A percentile compares a stretch with the other conserved stretches of the same genome.
Evolutionary conservation across 441 rosid species (phyloP).

Genomic region (Croton laevigatus): DNA sequence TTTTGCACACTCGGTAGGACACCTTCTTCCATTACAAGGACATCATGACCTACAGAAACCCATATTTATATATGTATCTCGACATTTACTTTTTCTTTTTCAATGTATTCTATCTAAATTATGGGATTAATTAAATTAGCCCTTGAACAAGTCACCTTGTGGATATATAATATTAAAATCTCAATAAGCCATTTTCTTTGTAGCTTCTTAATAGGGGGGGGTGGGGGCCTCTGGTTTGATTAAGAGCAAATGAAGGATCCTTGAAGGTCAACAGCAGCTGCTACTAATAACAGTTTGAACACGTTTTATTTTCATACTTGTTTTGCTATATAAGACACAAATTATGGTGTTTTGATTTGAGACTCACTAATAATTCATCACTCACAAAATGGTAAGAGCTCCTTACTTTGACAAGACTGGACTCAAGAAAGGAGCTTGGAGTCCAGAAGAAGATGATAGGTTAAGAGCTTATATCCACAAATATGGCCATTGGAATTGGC

Average conservation of each 20-base stretch:
- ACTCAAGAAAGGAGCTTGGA: conserved; percentile 46
- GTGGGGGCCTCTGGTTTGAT: not conserved
- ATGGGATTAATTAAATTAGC: no score
- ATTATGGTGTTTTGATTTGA: not conserved
- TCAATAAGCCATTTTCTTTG: not conserved
- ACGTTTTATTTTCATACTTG: not conserved
- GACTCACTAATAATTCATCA: not conserved
- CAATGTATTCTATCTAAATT: no score
- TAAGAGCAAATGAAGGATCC: not conserved
- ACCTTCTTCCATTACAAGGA: no score
- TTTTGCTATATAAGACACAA: not conserved
- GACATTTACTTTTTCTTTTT: no score
- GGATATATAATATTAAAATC: not conserved
- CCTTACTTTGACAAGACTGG: conserved; percentile 37
- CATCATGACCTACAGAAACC: no score
- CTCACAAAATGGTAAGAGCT: conserved; percentile 36
- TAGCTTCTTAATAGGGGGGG: not conserved
- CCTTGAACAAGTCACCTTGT: no score
- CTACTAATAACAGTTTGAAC: not conserved
- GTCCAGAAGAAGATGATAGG: conserved; percentile 42
- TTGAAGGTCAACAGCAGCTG: not conserved
- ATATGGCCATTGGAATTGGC: conserved; percentile 44
- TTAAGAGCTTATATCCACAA: conserved; percentile 27
- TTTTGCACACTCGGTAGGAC: no score
- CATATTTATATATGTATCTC: no score